These are phyloP conservation scores for Bryoerythrophyllum caledonicum DNA, from an alignment of 225 moss, liverwort and hornwort genomes.

Conservation along the genomic window DNA sequence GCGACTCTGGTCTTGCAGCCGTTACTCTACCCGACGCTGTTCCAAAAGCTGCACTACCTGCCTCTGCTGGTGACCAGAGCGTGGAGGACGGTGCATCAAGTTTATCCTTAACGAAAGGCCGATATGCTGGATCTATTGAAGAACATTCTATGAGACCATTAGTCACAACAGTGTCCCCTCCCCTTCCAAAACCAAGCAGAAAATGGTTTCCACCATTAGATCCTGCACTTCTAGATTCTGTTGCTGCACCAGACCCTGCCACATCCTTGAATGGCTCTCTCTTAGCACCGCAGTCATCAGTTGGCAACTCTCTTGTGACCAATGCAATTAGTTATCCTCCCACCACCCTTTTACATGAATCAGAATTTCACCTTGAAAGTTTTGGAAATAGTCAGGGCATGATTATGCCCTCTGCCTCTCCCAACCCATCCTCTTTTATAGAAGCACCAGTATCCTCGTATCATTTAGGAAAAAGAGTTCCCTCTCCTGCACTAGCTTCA, in stretches of 20 bases:
- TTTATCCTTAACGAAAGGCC: conserved; percentile 17
- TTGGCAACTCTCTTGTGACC: conserved; percentile 21
- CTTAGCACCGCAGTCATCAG: conserved; percentile 24
- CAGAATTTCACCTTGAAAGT: conserved; percentile 5
- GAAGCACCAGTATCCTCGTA: conserved; percentile 22
- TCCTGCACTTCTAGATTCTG: conserved; percentile 23
- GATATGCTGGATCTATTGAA: conserved; percentile 22
- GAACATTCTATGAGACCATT: conserved; percentile 22
- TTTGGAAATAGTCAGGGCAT: conserved; percentile 24
- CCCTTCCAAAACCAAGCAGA: conserved; percentile 28
- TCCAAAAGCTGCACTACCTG: conserved; percentile 9
- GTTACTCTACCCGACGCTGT: conserved; percentile 18
- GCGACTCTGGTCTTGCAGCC: conserved; percentile 21
- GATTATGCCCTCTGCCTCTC: too few relatives aligned
- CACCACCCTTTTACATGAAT: conserved; percentile 2
- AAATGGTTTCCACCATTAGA: conserved; percentile 26
- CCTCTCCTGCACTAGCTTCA: conserved; percentile 23
- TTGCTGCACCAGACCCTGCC: conserved; percentile 20
- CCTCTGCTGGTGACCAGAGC: conserved; percentile 26
- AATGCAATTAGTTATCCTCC: conserved; percentile 13
- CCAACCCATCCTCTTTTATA: conserved; percentile 18
- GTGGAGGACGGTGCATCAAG: conserved; percentile 19
- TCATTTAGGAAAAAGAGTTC: conserved; percentile 32
- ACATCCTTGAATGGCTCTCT: conserved; percentile 21
- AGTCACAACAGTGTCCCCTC: conserved; percentile 23